Base-by-base conservation (phyloP, 2,329 filamentous ascomycete species). In the Paecilomyces dactylethromorphus region DNA sequence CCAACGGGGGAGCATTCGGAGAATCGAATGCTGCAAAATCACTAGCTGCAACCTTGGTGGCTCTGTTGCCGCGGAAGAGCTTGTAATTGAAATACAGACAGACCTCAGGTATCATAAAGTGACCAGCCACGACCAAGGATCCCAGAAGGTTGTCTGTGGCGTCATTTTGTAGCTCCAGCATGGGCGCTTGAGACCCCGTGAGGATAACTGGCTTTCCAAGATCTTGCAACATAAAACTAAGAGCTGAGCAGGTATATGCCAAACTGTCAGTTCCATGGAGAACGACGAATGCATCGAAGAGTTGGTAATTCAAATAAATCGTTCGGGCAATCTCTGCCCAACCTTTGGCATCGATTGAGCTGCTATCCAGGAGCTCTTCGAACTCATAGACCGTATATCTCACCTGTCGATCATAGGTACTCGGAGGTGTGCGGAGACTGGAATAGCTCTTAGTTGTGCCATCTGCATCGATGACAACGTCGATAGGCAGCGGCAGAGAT, bases 21-120 rank as follows among this genome's bases (percentile, higher is more conserved):
- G 88, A 91, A 59, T 87, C 88, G 73, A 97, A 97, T 6, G 91
- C 92, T 59, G 90, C 87, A 71, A 95, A 96, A 57, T 90, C 86
- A 59, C 89, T 90, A 5, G 92, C 90, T 13, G 91, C 92, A 32
- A 95, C 86, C 74, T 97, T 97, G 62, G 90, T 94, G 10, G 90
- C 87, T 60, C 92, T 82, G 75, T 96, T 96, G 15, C 92, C 92
- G 26, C 92, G 86, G 77, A 92, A 95, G 21, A 97, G 83, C 65
- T 87, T 91, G 77, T 95, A 90, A 75, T 94, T 91, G 81, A 97
- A 97, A 79, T 95, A 96, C 35, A 97, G 82, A 71, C 91, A 92
- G 56, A 97, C 92, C 73, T 96, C 92, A 0, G 92, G 92, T 59
- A 97, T 91, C 78, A 91, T 89, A 70, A 96, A 96, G 60, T 94